phyloP scores from a whole-genome alignment of 2,329 filamentous ascomycete genomes.

The Cladophialophora chaetospira region DNA sequence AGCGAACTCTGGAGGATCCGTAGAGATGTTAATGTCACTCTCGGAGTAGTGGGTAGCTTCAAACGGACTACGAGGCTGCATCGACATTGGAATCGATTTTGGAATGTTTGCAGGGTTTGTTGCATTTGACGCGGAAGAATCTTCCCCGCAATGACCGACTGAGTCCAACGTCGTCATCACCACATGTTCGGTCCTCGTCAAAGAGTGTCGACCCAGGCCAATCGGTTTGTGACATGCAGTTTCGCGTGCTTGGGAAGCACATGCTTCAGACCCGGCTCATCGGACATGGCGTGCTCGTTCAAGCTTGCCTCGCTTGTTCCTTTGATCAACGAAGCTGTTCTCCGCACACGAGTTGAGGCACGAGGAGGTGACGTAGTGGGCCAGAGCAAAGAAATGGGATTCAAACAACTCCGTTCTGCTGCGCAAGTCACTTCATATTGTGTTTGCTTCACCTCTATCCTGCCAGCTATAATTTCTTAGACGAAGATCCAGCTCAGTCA shows the following conservation, averaged over 20 bases:
- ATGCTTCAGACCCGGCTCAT: neutral
- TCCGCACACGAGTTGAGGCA: neutral
- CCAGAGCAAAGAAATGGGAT: no score
- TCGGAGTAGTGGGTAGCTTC: no score
- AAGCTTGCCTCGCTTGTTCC: neutral
- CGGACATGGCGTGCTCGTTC: neutral
- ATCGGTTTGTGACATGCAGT: no score
- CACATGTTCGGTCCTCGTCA: neutral
- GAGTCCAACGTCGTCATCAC: neutral
- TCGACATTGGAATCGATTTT: neutral
- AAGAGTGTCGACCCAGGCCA: neutral
- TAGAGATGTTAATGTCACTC: no score
- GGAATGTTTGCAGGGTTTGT: neutral
- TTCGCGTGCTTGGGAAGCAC: neutral
- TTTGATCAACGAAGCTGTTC: neutral
- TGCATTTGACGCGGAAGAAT: neutral
- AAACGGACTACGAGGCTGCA: no score
- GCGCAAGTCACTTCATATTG: no score
- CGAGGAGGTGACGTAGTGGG: neutral
- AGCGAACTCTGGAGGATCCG: no score
- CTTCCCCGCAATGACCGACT: neutral
- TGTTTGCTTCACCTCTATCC: neutral
- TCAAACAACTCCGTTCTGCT: no score
- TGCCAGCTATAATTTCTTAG: neutral
- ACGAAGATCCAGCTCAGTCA: neutral